Base-by-base conservation (phyloP, 1,284 basidiomycete genomes). In the Puccinia polysora region DNA sequence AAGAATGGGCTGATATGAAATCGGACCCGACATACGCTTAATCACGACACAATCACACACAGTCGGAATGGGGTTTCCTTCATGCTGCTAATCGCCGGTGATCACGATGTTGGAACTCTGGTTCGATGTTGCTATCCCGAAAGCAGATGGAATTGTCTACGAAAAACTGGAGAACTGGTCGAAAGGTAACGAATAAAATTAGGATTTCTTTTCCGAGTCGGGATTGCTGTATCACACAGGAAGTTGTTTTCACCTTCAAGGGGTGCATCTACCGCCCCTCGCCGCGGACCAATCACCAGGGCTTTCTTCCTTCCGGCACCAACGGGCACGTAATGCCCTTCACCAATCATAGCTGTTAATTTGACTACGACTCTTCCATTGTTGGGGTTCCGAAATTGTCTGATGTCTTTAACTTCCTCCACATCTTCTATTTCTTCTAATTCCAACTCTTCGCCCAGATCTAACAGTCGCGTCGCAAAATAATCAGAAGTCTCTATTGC, bases 181-280 rank as follows among this genome's bases (percentile, higher is more conserved):
- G n/a, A n/a, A n/a, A n/a, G n/a, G n/a, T n/a, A n/a, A n/a, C n/a
- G n/a, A n/a, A n/a, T n/a, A n/a, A n/a, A n/a, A n/a, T n/a, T n/a
- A n/a, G n/a, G n/a, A n/a, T n/a, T n/a, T n/a, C n/a, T n/a, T n/a
- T n/a, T n/a, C n/a, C n/a, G n/a, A n/a, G n/a, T n/a, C n/a, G n/a
- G n/a, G n/a, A n/a, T n/a, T n/a, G n/a, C n/a, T 43, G 53, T 30
- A 43, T 43, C 53, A 12, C 12, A 12, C n/a, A n/a, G 10, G 53
- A 43, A 45, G 40, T 10, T 45, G 10, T 10, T 38, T 30, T 60
- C 20, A 58, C 59, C 59, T 63, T 71, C 63, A 63, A 25, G 28
- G 28, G 69, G 63, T 64, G 59, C 60, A 63, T 63, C 32, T 3
- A 71, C 69, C 30, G 65, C 65, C 36, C 65, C 65, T 45, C 65